Conservation (phyloP, 1,139 yeast species). For the Hansenula lynferdii region DNA sequence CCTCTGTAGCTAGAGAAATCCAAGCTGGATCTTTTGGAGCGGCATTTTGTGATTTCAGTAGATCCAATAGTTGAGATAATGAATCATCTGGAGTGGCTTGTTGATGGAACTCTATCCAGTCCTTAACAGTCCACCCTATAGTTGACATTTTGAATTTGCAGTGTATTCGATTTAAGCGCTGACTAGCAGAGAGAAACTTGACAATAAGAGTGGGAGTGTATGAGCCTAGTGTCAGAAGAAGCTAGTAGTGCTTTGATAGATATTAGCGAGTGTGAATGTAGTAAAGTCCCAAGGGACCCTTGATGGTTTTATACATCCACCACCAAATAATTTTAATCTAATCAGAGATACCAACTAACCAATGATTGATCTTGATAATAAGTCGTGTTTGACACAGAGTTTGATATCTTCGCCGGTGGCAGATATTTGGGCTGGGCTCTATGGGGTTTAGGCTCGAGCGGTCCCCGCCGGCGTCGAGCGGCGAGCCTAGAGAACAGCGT, state of each 20-base stretch:
- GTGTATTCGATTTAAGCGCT: too few species aligned
- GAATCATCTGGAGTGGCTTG: constrained; percentile 62
- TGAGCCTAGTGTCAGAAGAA: too few species aligned
- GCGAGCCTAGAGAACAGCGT: too few species aligned
- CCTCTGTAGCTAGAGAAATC: constrained; percentile 69
- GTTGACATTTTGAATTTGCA: too few species aligned
- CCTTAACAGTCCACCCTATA: constrained; percentile 56
- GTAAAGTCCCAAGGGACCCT: background rate
- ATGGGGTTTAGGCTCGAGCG: background rate
- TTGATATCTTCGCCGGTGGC: background rate
- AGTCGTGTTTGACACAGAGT: background rate
- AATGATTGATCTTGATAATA: constrained; percentile 2
- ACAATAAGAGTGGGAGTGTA: too few species aligned
- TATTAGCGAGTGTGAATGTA: too few species aligned
- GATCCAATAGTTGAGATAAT: constrained; percentile 38
- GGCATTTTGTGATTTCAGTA: constrained; percentile 43
- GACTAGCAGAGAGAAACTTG: too few species aligned
- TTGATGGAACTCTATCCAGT: constrained; percentile 71
- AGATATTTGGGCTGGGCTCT: too few species aligned
- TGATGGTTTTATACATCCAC: background rate
- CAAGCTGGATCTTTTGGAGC: constrained; percentile 76
- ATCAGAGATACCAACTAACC: background rate
- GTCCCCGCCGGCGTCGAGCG: background rate
- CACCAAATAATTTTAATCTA: background rate
- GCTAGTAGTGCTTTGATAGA: too few species aligned